These are phyloP conservation scores for Acacia melanoxylon DNA, from an alignment of 306 rosid species.

Conservation along the genomic window DNA sequence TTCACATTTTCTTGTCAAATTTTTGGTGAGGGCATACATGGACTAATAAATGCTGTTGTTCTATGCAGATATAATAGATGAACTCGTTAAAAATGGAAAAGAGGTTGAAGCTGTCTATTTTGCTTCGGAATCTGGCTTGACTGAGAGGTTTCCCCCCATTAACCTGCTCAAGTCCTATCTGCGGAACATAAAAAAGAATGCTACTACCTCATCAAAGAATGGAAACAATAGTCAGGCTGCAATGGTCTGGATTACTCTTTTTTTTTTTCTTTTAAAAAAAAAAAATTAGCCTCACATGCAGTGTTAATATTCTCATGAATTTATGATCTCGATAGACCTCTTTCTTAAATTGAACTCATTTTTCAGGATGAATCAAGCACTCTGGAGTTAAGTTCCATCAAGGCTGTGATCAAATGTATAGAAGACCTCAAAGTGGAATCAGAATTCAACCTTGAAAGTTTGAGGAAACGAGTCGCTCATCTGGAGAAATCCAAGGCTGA, in stretches of 20 bases:
- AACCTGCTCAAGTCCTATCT: conserved; percentile 62
- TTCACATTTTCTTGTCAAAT: neutral
- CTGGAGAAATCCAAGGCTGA: conserved; percentile 67
- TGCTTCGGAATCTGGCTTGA: conserved; percentile 83
- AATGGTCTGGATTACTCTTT: conserved; percentile 42
- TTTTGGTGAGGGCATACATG: conserved; percentile 1
- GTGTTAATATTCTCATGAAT: conserved; percentile 3
- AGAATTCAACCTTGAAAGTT: conserved; percentile 55
- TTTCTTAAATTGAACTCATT: conserved; percentile 28
- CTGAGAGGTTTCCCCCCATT: conserved; percentile 62
- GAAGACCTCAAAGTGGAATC: conserved; percentile 88
- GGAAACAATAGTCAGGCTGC: conserved; percentile 64
- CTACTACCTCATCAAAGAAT: conserved; percentile 37
- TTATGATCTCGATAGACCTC: neutral
- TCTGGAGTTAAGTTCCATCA: conserved; percentile 61
- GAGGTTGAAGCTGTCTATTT: conserved; percentile 86
- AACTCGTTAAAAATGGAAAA: conserved; percentile 66
- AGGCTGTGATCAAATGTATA: conserved; percentile 70
- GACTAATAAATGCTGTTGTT: conserved; percentile 20
- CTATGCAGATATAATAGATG: conserved; percentile 74
- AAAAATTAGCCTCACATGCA: neutral
- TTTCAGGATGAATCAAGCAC: conserved; percentile 68
- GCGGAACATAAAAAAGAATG: conserved; percentile 58
- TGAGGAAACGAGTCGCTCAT: conserved; percentile 54
- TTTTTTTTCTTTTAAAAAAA: neutral